Percentiles rank a stretch among this genome's conserved stretches.
phyloP scores from a whole-genome alignment of 345 rosid genomes.

The Geranium brycei region DNA sequence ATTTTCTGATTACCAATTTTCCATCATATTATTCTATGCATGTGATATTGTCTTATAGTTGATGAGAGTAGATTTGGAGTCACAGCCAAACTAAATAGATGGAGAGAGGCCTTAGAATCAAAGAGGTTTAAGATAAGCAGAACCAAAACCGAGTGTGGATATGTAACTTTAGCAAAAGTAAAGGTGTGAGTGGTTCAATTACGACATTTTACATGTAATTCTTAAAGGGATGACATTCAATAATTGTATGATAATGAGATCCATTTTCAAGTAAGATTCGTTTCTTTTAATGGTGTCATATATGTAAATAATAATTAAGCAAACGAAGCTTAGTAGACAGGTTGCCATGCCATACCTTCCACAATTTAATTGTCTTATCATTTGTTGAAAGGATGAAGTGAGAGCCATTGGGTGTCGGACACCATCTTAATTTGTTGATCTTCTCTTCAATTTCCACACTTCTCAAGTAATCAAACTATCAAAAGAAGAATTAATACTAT shows the following conservation, averaged over 20 bases:
- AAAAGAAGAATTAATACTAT: background rate
- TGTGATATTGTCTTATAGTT: too few species aligned
- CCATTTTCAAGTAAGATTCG: background rate
- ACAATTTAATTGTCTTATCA: constrained; percentile 59
- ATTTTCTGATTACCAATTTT: too few species aligned
- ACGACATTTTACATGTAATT: background rate
- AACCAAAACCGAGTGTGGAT: too few species aligned
- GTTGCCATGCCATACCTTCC: constrained; percentile 35
- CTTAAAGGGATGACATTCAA: background rate
- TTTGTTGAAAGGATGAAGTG: constrained; percentile 47
- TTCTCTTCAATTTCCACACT: constrained; percentile 69
- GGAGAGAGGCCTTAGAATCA: too few species aligned
- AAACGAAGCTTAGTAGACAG: background rate
- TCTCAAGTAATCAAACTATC: constrained; percentile 57
- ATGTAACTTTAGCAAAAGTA: too few species aligned
- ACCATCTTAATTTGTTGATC: constrained; percentile 47
- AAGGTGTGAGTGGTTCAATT: background rate
- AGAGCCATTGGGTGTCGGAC: constrained; percentile 31
- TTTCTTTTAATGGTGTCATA: background rate
- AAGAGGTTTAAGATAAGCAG: too few species aligned
- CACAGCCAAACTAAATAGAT: too few species aligned
- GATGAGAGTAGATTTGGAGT: too few species aligned
- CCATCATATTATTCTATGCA: too few species aligned
- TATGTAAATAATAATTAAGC: background rate
- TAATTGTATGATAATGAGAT: background rate